These are phyloP conservation scores for Coelomomyces lativittatus DNA, from an alignment of 371 early-diverging fungal genomes.

Conservation along the genomic window DNA sequence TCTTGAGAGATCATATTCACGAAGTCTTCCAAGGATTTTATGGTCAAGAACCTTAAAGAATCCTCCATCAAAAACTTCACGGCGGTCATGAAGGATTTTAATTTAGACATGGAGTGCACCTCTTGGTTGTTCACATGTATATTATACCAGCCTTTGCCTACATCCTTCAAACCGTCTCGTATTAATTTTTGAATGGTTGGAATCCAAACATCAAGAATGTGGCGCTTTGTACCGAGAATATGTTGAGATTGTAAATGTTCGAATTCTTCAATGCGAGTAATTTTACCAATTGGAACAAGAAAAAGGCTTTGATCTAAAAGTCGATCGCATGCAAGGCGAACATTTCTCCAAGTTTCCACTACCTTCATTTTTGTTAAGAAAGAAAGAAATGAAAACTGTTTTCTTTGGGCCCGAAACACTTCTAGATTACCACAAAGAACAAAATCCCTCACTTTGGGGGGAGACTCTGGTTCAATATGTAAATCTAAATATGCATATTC, in stretches of 20 bases:
- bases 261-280: conserved; percentile 30
- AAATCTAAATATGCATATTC: no score
- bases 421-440: no score
- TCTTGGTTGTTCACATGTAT: conserved; percentile 28
- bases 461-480: no score
- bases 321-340: conserved; percentile 22
- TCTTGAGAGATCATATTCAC: conserved; percentile 7
- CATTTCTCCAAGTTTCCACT: conserved; percentile 14
- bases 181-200: conserved; percentile 12
- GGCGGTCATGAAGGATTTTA: conserved; percentile 25
- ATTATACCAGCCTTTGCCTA: conserved; percentile 44
- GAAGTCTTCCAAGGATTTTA: conserved; percentile 19
- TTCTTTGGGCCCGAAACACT: background rate
- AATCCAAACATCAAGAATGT: conserved; percentile 20
- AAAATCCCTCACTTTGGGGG: no score
- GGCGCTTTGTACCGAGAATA: conserved; percentile 12
- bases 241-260: conserved; percentile 22
- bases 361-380: conserved; percentile 26
- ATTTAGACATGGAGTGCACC: conserved; percentile 29
- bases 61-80: conserved; percentile 39
- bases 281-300: conserved; percentile 14
- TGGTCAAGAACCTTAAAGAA: conserved; percentile 17
- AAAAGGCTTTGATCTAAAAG: conserved; percentile 8
- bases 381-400: conserved; percentile 16
- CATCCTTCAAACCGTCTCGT: conserved; percentile 22